These are phyloP conservation scores for Combretum micranthum DNA, from an alignment of 345 rosid genomes.

Conservation along the genomic window DNA sequence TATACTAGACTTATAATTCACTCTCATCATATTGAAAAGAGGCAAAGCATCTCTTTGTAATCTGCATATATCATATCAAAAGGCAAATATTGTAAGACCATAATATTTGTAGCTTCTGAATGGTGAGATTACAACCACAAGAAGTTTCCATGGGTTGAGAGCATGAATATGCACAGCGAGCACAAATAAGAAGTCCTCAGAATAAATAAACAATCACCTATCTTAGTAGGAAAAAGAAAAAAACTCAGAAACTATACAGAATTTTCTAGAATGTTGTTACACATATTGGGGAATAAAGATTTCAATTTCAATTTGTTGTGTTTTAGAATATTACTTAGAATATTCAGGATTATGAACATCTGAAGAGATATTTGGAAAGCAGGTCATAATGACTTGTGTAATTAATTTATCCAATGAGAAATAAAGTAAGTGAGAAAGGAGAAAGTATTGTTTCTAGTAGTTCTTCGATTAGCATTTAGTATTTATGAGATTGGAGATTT, in stretches of 20 bases:
- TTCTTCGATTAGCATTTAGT: too few relatives aligned
- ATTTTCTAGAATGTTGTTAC: not conserved
- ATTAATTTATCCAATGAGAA: too few relatives aligned
- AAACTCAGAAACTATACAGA: not conserved
- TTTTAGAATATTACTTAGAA: too few relatives aligned
- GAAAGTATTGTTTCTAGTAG: too few relatives aligned
- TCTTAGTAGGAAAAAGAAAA: not conserved
- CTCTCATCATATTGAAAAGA: constrained; percentile 81
- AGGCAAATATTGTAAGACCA: not conserved
- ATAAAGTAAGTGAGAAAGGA: too few relatives aligned
- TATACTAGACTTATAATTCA: constrained; percentile 53
- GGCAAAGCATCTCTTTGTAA: constrained; percentile 92
- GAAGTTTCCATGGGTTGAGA: not conserved
- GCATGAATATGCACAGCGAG: not conserved
- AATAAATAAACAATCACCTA: not conserved
- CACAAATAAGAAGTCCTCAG: not conserved
- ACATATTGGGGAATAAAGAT: not conserved
- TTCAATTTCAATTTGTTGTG: too few relatives aligned
- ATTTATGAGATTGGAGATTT: too few relatives aligned
- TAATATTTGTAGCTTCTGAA: not conserved
- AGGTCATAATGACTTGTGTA: too few relatives aligned
- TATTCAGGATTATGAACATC: too few relatives aligned
- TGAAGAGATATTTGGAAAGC: too few relatives aligned
- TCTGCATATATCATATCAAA: constrained; percentile 30
- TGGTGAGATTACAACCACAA: not conserved